Base-by-base conservation (phyloP, 306 rosid species). In the Astragalus membranaceus region DNA sequence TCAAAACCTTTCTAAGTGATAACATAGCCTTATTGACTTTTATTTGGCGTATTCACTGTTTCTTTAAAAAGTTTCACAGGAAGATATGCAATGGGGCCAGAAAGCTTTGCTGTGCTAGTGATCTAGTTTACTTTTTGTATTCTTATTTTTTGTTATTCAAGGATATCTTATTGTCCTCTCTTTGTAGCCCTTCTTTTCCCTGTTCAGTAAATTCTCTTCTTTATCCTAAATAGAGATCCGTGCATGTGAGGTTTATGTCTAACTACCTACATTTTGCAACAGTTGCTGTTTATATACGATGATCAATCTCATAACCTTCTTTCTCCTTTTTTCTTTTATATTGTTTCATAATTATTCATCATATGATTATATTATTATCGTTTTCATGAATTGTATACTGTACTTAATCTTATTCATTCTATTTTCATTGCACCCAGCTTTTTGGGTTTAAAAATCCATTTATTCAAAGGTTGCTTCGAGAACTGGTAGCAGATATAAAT, bases 371-470 rank as follows among this genome's bases (percentile, higher is more conserved):
- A 36, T 39, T 64, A 32, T 59, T 36, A 36, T 39, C 8, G 30
- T 43, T 57, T 35, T 64, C 53, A 20, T 57, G 50, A 61, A 50
- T 61, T 60, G 69, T 44, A 59, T 58, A 39, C 41, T 42, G 15
- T 65, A 74, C 74, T 36, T 68, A 69, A 42, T 75, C 15, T 52
- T 35, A 51, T 68, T 60, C 33, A 12, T 49, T 80, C 11, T 74
- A 39, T 76, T 67, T 67, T 55, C 55, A 17, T 68, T 55, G 14
- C 78, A 41, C 64, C 76, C 86, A 92, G 98, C 84, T 92, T 88
- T 92, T 92, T 70, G 98, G 98, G 80, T 89, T 92, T 52, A 89
- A 88, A 80, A 88, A 92, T 68, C 88, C 79, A 14, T 82, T 86
- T 59, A 77, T 92, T 49, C 96, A 83, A 76, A 86, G 92, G 74